phyloP scores from a whole-genome alignment of 495 filamentous ascomycete species.

The Penicillium ucsense region DNA sequence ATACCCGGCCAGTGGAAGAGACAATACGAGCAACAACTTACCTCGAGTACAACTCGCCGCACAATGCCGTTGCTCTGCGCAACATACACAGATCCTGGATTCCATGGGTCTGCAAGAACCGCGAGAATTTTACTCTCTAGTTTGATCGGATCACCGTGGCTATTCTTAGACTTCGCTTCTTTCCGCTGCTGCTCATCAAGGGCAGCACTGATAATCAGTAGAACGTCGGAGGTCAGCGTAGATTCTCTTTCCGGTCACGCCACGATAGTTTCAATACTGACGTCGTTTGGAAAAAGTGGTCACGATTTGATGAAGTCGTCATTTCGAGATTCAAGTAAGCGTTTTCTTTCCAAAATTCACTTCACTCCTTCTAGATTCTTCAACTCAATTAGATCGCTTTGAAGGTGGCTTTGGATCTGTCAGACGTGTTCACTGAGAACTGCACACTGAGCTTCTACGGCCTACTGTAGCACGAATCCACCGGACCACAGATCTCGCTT shows the following conservation, averaged over 20 bases:
- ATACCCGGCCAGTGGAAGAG: not conserved
- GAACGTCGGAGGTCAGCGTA: slow-evolving; percentile 1
- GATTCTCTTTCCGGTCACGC: not conserved
- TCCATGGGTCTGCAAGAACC: slow-evolving; percentile 55
- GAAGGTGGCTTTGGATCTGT: slow-evolving; percentile 2
- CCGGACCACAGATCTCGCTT: slow-evolving; percentile 27
- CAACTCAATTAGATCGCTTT: too few relatives aligned
- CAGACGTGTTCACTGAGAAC: slow-evolving; percentile 10
- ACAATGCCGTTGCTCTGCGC: slow-evolving; percentile 77
- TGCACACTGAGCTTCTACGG: slow-evolving; percentile 29
- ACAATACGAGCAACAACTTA: slow-evolving; percentile 37
- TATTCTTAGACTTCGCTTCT: slow-evolving; percentile 72
- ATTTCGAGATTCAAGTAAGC: slow-evolving; percentile 26
- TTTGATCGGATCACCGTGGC: slow-evolving; percentile 67
- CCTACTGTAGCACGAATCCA: slow-evolving; percentile 29
- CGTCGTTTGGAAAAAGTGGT: slow-evolving; percentile 83
- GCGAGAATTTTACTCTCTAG: slow-evolving; percentile 81
- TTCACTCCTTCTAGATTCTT: not conserved
- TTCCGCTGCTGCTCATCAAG: slow-evolving; percentile 63
- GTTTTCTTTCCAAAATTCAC: not conserved
- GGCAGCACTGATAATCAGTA: slow-evolving; percentile 44
- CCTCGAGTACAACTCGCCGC: slow-evolving; percentile 62
- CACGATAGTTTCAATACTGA: slow-evolving; percentile 8
- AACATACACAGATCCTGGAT: slow-evolving; percentile 55
- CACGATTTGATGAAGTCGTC: slow-evolving; percentile 54